phyloP scores from a whole-genome alignment of 176 grass and related monocot species.

The Oryza glumipatula region DNA sequence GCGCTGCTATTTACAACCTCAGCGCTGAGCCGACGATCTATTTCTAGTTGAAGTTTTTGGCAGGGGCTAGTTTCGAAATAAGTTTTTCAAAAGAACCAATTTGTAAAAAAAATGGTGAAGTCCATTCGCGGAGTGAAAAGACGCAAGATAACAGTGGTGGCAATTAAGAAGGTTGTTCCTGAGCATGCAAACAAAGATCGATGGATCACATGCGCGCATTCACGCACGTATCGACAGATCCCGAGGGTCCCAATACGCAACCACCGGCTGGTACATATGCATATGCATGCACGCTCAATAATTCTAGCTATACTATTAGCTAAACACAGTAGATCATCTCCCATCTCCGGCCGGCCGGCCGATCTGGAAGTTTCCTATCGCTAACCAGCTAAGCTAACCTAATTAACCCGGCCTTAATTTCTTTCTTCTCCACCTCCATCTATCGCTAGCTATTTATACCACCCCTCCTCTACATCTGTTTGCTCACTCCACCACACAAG shows the following conservation, averaged over 20 bases:
- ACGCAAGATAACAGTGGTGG: neutral
- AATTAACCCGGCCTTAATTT: too few species aligned
- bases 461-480: neutral
- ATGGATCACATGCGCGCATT: constrained; percentile 17
- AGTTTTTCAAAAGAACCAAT: too few species aligned
- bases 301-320: neutral
- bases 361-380: neutral
- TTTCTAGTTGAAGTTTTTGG: too few species aligned
- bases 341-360: too few species aligned
- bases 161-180: neutral
- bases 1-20: too few species aligned
- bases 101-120: too few species aligned
- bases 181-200: neutral
- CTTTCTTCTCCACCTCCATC: neutral
- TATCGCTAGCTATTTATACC: constrained; percentile 22
- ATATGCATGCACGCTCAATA: neutral
- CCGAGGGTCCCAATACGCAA: neutral
- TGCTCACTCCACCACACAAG: neutral
- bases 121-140: too few species aligned
- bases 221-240: neutral
- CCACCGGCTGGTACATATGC: constrained; percentile 7
- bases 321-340: neutral
- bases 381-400: neutral
- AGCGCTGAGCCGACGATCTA: too few species aligned
- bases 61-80: too few species aligned